These are phyloP conservation scores for Colletotrichum sp. DNA, from an alignment of 2,329 filamentous ascomycete genomes.

Conservation along the genomic window DNA sequence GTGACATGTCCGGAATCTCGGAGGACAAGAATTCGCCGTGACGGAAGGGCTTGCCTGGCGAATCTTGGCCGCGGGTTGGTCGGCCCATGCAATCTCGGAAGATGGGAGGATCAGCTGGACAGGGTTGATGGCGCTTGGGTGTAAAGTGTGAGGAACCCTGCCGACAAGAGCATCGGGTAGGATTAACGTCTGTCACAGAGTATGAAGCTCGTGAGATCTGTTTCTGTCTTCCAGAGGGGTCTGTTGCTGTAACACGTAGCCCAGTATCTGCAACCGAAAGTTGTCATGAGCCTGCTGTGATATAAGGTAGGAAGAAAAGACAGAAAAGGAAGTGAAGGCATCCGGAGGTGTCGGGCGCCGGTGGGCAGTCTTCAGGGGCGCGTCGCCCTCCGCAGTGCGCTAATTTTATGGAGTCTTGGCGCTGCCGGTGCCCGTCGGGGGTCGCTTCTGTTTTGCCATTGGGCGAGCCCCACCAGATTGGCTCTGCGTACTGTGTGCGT, in stretches of 20 bases:
- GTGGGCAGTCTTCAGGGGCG: not conserved
- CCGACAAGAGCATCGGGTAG: not conserved
- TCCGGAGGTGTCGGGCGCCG: not conserved
- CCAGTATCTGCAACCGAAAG: not conserved
- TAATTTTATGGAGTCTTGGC: conserved; percentile 19
- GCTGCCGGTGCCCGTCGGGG: not conserved
- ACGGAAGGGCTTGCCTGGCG: not conserved
- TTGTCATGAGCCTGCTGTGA: not conserved
- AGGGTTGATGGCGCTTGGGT: not conserved
- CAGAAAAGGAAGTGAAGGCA: not conserved
- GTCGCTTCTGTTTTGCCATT: not conserved
- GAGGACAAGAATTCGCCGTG: not conserved
- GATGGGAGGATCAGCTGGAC: conserved; percentile 3
- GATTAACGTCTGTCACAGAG: fast-evolving
- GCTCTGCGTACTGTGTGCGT: not conserved
- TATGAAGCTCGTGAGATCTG: not conserved
- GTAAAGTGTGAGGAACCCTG: not conserved
- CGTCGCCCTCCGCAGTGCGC: not conserved
- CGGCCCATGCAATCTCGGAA: not conserved
- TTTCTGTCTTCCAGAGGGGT: not conserved
- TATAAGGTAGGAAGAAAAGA: not conserved
- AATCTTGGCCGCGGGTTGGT: not conserved
- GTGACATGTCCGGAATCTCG: not conserved
- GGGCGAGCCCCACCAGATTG: not conserved
- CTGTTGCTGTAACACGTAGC: not conserved